Percentiles rank a stretch among this genome's conserved stretches.
phyloP scores from a whole-genome alignment of 202 grass and related monocot species.

The Carex arenaria region DNA sequence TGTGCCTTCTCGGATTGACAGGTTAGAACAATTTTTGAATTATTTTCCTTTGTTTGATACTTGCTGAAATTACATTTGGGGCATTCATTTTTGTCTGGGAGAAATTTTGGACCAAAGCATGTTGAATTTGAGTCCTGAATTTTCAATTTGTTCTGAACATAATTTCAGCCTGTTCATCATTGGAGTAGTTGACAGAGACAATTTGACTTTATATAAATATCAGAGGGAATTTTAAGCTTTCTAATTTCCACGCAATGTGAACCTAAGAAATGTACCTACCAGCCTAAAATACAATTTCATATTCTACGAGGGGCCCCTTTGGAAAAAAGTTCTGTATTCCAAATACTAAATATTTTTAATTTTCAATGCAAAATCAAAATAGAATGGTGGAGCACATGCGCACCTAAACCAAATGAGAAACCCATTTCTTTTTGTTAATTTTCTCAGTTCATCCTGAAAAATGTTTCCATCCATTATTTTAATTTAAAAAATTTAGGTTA shows the following conservation, averaged over 20 bases:
- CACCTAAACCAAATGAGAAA: background rate
- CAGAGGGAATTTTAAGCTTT: background rate
- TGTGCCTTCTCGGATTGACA: slow-evolving; percentile 93
- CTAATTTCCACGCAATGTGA: background rate
- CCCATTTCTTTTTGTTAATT: background rate
- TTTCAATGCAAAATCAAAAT: slow-evolving; percentile 29
- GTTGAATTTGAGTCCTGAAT: background rate
- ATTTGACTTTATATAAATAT: background rate
- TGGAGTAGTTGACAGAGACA: background rate
- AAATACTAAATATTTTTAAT: slow-evolving; percentile 38
- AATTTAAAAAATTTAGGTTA: background rate
- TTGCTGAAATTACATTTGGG: background rate
- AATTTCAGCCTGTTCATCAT: background rate
- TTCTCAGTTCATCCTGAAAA: background rate
- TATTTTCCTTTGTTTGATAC: slow-evolving; percentile 24
- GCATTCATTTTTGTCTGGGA: background rate
- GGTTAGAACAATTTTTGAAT: slow-evolving; percentile 35
- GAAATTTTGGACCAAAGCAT: background rate
- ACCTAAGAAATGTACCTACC: background rate
- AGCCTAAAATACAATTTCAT: background rate
- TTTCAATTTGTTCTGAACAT: slow-evolving; percentile 4
- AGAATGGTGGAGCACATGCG: background rate
- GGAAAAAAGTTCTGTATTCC: slow-evolving; percentile 29
- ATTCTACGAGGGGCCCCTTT: background rate
- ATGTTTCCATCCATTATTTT: background rate